phyloP scores from a whole-genome alignment of 164 flowering plant species.

The Liriodendron chinense region DNA sequence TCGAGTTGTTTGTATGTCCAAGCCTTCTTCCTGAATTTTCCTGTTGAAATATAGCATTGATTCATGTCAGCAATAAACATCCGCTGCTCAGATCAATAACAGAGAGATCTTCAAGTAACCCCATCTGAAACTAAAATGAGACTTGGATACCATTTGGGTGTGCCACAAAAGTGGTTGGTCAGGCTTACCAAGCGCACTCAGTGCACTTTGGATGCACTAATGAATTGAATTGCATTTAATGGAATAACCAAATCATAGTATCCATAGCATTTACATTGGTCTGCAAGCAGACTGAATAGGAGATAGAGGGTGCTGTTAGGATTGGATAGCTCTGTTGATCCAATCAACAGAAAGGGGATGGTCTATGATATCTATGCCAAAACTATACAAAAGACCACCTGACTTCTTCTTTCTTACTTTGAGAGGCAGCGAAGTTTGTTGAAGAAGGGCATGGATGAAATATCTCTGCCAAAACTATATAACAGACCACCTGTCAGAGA shows the following conservation, averaged over 20 bases:
- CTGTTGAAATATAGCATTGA: slow-evolving; percentile 27
- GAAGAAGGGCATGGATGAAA: no score
- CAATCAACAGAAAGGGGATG: no score
- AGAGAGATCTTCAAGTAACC: not conserved
- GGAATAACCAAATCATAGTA: no score
- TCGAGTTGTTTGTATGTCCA: slow-evolving; percentile 65
- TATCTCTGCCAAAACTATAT: no score
- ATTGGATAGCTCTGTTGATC: no score
- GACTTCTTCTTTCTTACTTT: no score
- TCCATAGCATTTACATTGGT: not conserved
- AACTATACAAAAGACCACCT: no score
- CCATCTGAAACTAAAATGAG: not conserved
- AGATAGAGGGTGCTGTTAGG: no score
- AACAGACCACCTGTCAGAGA: no score
- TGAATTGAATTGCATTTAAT: not conserved
- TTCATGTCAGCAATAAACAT: not conserved
- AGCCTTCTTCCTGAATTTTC: slow-evolving; percentile 82
- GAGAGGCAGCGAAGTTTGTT: no score
- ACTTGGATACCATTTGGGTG: not conserved
- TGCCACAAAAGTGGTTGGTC: not conserved
- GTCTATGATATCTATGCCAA: no score
- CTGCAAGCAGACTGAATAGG: not conserved
- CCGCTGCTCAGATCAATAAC: not conserved
- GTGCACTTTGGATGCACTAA: not conserved
- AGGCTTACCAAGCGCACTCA: not conserved